phyloP scores from a whole-genome alignment of 78 protist genomes.

The Dictyostelium purpureum region DNA sequence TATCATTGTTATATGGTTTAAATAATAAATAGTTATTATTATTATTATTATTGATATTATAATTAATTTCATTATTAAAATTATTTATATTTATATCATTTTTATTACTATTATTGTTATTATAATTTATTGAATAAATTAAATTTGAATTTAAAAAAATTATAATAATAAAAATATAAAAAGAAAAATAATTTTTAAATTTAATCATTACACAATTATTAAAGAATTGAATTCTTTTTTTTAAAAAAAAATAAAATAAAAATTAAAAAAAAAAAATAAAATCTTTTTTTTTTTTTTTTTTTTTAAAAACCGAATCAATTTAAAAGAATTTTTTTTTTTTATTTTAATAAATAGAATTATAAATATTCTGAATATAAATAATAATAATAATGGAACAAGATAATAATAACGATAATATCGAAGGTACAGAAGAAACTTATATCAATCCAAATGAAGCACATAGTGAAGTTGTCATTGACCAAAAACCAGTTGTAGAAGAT shows the following conservation, averaged over 20 bases:
- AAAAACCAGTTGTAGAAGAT: slow-evolving; percentile 6
- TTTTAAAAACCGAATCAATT: not conserved
- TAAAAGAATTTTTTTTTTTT: not conserved
- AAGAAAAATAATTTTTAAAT: not conserved
- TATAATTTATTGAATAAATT: not conserved
- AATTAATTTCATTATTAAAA: not conserved
- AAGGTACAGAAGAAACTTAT: not conserved
- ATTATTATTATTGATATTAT: not conserved
- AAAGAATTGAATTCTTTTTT: not conserved
- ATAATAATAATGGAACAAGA: not conserved
- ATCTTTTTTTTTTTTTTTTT: not conserved
- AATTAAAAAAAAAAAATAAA: not conserved
- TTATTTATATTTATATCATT: not conserved
- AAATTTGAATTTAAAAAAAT: not conserved
- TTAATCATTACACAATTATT: not conserved
- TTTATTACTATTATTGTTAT: not conserved
- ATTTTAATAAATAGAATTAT: not conserved
- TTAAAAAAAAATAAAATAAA: not conserved
- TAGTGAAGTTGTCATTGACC: slow-evolving; percentile 3
- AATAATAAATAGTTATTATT: not conserved
- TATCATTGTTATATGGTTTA: not conserved
- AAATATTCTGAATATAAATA: not conserved
- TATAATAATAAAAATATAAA: not conserved
- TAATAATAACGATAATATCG: not conserved
- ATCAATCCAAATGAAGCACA: slow-evolving; percentile 10